Base-by-base conservation (phyloP, 192 early-diverging fungal species). In the Backusella westeae region DNA sequence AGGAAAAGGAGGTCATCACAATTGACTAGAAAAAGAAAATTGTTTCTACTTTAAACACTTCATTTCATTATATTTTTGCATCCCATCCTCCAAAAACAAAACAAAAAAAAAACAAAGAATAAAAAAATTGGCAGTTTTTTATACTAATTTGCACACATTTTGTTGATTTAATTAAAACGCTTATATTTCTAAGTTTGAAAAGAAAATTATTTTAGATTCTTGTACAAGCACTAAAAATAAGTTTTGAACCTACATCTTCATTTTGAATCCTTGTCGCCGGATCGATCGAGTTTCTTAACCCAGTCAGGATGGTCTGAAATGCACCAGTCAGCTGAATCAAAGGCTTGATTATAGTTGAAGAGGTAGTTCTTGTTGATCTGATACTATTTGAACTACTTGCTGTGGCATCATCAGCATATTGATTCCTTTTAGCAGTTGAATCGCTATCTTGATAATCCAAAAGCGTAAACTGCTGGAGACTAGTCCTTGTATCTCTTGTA, bases 261-360 rank as follows among this genome's bases (percentile, higher is more conserved):
- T 88, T 93, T 78, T 96, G 90, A 9, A 89, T 74, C 73, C 88
- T 86, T 39, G 92, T 89, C 4, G 77, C 87, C 9, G 95, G 94
- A 83, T 99, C 97, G 66, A 99, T 90, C 4, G 92, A 91, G 80
- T 96, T 99, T 68, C 94, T 92, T 74, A 99, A 72, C 1, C 97
- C 96, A 71, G 97, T 87, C n/a, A 99, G 84, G 4, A 95, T 91
- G 81, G 96, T 96, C 1, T 95, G 94, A 12, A 97, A 91, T 0
- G 96, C 97, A 66, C 97, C 96, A 0, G 96, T 93, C 1, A 94
- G 90, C 0, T 96, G 95, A 82, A 99, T 98, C 91, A 98, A 94
- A 1, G 97, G 97, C 79, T 94, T 94, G 32, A 99, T 84, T 35
- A 97, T 94, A n/a, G 94, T 91, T 0, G 97, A 96, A 34, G 98